Base-by-base conservation (phyloP, 129 eudicot species). In the Ambrosia artemisiifolia region DNA sequence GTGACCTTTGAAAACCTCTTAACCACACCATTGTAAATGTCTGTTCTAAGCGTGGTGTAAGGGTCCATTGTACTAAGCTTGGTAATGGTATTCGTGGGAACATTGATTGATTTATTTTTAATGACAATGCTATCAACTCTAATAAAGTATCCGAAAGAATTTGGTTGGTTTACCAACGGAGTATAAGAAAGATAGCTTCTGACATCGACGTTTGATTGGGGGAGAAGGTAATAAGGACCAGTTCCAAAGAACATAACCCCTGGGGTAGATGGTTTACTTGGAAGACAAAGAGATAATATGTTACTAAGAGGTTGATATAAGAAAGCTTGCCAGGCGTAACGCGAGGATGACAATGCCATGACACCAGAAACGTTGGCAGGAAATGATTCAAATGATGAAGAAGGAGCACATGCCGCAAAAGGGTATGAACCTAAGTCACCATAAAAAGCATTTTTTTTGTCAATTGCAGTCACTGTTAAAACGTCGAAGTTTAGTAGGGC, bases 201-300 rank as follows among this genome's bases (percentile, higher is more conserved):
- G 38, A 73, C 42, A 7, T 82, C 79, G 50, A 79, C 53, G 35
- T 73, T 53, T 2, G 70, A 67, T 11, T 84, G 67, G 10, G 89
- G 84, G 16, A 81, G 79, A 14, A 82, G 66, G 32, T 66, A 36
- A 66, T 70, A 75, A 7, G 86, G 84, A 4, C 84, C 90, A 10
- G 68, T 42, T 4, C 90, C 90, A 7, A 79, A 82, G 61, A 79
- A 82, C 5, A 80, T 48, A 19, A 80, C 81, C 34, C 91, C 91
- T 1, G 36, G 71, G 35, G 69, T 43, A 0, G 69, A 59, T 14
- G 71, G 10, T 2, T 38, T 43, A 78, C 83, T 77, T 7, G 85
- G 85, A 17, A 86, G 48, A 65, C 88, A 86, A 28, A 86, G 43
- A 6, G 79, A 88, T 47, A 86, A 78, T 30, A 66, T 70, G 7